Evolutionary conservation across 2,329 filamentous ascomycete genomes (phyloP).

Genomic region (Eutypella sp.): DNA sequence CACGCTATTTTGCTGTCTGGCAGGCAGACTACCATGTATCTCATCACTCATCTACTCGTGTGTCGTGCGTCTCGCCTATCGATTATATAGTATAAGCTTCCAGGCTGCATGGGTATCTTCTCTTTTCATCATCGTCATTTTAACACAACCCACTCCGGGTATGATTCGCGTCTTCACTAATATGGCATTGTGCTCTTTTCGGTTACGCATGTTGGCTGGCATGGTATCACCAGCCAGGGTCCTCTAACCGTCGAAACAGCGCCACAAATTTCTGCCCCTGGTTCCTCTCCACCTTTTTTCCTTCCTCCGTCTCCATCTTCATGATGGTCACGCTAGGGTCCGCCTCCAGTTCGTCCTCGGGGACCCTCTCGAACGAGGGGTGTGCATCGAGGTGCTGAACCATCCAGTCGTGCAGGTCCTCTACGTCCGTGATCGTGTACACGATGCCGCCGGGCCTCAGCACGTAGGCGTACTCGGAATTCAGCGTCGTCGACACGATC

Average conservation of each 20-base stretch:
- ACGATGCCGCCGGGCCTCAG: slow-evolving; percentile 77
- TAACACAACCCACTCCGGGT: too few species aligned
- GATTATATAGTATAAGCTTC: too few species aligned
- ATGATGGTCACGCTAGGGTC: slow-evolving; percentile 72
- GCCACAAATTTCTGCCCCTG: slow-evolving; percentile 87
- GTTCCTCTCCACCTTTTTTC: slow-evolving; percentile 92
- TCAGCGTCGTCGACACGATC: slow-evolving; percentile 83
- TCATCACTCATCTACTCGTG: too few species aligned
- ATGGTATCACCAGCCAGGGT: slow-evolving; percentile 69
- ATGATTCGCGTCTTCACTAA: too few species aligned
- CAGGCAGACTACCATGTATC: too few species aligned
- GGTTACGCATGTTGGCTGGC: too few species aligned
- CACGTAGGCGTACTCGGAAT: slow-evolving; percentile 89
- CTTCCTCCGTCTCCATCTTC: slow-evolving; percentile 86
- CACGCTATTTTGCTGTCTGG: too few species aligned
- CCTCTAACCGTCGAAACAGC: slow-evolving; percentile 73
- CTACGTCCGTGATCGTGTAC: slow-evolving; percentile 97
- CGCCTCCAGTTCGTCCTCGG: slow-evolving; percentile 59
- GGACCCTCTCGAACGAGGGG: slow-evolving; percentile 71
- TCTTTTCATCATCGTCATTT: too few species aligned
- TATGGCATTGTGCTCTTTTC: too few species aligned
- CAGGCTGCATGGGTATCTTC: too few species aligned
- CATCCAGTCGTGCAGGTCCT: slow-evolving; percentile 93
- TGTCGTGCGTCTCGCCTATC: too few species aligned
- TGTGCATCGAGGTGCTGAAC: slow-evolving; percentile 76